phyloP scores from a whole-genome alignment of 2,329 filamentous ascomycete species.

The Hortaea werneckii region DNA sequence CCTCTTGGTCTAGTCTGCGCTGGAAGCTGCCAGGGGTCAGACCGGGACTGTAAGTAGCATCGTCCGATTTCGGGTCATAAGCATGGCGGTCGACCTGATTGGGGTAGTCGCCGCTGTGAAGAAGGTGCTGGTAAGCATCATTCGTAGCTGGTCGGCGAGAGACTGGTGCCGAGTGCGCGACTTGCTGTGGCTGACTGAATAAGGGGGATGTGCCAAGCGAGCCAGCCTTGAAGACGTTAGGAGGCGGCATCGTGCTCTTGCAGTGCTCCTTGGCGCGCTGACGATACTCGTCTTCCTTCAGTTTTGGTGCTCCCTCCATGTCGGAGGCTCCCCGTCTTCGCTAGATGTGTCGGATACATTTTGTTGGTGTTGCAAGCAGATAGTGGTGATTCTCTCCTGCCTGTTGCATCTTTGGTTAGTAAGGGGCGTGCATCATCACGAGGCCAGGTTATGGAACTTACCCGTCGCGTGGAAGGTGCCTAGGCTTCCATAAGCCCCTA shows the following conservation, averaged over 20 bases:
- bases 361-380: constrained; percentile 14
- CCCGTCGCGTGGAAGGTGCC: constrained; percentile 22
- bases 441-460: neutral
- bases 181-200: too few relatives aligned
- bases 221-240: constrained; percentile 82
- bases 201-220: constrained; percentile 34
- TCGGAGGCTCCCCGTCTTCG: neutral
- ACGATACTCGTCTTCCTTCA: constrained; percentile 9
- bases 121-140: too few relatives aligned
- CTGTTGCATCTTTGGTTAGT: neutral
- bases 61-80: too few relatives aligned
- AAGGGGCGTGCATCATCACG: too few relatives aligned
- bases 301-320: neutral
- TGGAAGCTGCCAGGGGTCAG: neutral
- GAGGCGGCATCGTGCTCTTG: neutral
- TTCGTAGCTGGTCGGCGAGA: too few relatives aligned
- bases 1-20: neutral
- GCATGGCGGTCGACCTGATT: too few relatives aligned
- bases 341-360: too few relatives aligned
- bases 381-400: constrained; percentile 20
- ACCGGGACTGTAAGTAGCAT: too few relatives aligned
- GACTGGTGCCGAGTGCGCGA: too few relatives aligned
- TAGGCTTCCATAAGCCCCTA: constrained; percentile 24
- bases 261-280: constrained; percentile 5
- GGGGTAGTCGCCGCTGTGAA: too few relatives aligned